Base-by-base conservation (phyloP, 768 basidiomycete genomes). In the Suillus occidentalis region DNA sequence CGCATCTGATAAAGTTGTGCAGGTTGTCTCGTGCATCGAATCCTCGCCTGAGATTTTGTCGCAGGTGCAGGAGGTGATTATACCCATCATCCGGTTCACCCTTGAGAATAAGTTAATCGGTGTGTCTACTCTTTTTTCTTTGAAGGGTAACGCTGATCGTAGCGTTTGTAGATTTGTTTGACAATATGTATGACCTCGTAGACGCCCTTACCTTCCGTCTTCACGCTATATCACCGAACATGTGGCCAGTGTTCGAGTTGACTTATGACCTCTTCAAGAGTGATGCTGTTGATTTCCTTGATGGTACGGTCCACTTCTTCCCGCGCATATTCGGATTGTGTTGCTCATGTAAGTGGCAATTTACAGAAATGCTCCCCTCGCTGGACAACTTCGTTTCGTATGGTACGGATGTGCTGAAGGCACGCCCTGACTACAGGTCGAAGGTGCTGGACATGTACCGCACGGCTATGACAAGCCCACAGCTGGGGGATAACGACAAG, bases 381-480 rank as follows among this genome's bases (percentile, higher is more conserved):
- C 76, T 97, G 63, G 92, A 94, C 80, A 96, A 95, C 82, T 92
- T 94, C 73, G 81, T 97, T 61, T 92, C 91, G 16, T 95, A 87
- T 72, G 94, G 94, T 18, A 81, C 85, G 31, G 91, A 94, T 16
- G 78, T 87, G 18, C 88, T 96, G 78, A 88, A 91, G 70, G 72
- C 84, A 28, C 88, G 86, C 57, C 75, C 85, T 1, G 90, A 93
- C 69, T 95, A 96, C 78, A 84, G 86, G 71, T 84, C 86, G 69
- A 93, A 92, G 85, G 77, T 89, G 40, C 78, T 95, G 59, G 93
- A 96, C 71, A 91, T 96, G 69, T 97, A 92, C 74, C 87, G 85
- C 43, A 90, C 87, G 1, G 81, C 89, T 34, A 87, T 95, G 74
- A 85, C 82, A 5, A 88, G 83, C 69, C 79, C 83, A 20, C 85